phyloP scores from a whole-genome alignment of 2,329 filamentous ascomycete species.

The Nakataea oryzae region DNA sequence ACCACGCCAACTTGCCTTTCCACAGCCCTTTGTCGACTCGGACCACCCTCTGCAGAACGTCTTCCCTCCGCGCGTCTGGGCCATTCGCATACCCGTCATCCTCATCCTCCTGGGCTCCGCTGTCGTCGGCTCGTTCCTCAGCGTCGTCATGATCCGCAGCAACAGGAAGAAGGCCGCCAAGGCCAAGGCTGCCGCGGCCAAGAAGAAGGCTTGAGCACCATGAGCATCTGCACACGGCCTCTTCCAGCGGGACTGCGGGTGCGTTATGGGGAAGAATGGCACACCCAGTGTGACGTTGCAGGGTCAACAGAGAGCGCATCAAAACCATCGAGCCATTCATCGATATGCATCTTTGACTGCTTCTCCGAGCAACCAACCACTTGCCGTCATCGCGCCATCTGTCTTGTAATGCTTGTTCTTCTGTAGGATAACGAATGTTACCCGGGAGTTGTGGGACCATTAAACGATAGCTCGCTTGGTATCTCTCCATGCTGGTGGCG shows the following conservation, averaged over 20 bases:
- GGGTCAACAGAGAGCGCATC: background rate
- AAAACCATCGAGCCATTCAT: background rate
- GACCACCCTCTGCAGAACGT: conserved; percentile 88
- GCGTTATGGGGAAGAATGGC: background rate
- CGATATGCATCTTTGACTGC: background rate
- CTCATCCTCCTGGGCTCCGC: conserved; percentile 84
- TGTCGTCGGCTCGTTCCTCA: conserved; percentile 91
- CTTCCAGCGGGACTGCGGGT: background rate
- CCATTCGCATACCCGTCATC: conserved; percentile 95
- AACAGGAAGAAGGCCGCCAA: conserved; percentile 97
- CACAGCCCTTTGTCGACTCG: conserved; percentile 89
- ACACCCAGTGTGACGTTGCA: background rate
- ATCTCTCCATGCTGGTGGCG: background rate
- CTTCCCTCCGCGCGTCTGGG: conserved; percentile 97
- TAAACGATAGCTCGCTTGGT: background rate
- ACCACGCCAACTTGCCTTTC: conserved; percentile 2
- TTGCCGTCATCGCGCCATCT: background rate
- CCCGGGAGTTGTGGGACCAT: background rate
- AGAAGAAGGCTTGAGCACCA: conserved; percentile 67
- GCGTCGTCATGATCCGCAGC: conserved; percentile 97
- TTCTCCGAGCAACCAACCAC: background rate
- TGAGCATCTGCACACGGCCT: background rate
- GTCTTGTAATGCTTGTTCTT: background rate
- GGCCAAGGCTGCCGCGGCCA: conserved; percentile 63
- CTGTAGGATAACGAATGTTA: background rate